These are phyloP conservation scores for Dactylonectria estremocensis DNA, from an alignment of 2,329 filamentous ascomycete species.

Conservation along the genomic window DNA sequence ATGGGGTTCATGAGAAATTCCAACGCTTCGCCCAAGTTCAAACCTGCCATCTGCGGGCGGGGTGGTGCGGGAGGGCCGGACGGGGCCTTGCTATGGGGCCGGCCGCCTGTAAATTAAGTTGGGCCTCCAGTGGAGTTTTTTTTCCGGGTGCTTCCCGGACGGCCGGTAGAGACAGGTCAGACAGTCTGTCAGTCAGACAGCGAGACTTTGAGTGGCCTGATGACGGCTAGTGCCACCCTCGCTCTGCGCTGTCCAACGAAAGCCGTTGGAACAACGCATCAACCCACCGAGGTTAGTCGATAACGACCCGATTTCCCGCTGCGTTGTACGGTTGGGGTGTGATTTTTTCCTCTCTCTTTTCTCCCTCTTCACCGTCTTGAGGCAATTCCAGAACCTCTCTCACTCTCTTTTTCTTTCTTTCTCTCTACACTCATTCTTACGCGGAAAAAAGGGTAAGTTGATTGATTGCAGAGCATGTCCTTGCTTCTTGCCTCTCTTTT, in stretches of 20 bases:
- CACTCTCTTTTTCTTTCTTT: neutral
- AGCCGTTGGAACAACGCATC: constrained; percentile 32
- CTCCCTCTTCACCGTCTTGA: constrained; percentile 6
- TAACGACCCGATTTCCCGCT: constrained; percentile 6
- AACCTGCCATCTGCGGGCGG: neutral
- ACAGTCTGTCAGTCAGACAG: no score
- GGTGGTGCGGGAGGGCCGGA: neutral
- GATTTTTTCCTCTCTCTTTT: neutral
- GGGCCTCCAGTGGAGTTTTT: no score
- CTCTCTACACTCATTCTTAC: neutral
- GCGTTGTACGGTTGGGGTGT: constrained; percentile 10
- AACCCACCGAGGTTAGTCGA: constrained; percentile 15
- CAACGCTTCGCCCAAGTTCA: neutral
- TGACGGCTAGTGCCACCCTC: constrained; percentile 7
- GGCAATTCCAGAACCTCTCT: neutral
- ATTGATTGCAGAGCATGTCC: neutral
- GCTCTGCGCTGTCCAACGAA: constrained; percentile 26
- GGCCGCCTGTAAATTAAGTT: neutral
- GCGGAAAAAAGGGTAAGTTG: neutral
- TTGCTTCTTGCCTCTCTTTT: neutral
- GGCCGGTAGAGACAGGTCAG: constrained; percentile 9
- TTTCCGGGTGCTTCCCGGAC: neutral
- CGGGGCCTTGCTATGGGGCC: neutral
- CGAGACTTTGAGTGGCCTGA: neutral
- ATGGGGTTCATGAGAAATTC: neutral